phyloP scores from a whole-genome alignment of 495 filamentous ascomycete genomes.

The Aspergillus indologenus region DNA sequence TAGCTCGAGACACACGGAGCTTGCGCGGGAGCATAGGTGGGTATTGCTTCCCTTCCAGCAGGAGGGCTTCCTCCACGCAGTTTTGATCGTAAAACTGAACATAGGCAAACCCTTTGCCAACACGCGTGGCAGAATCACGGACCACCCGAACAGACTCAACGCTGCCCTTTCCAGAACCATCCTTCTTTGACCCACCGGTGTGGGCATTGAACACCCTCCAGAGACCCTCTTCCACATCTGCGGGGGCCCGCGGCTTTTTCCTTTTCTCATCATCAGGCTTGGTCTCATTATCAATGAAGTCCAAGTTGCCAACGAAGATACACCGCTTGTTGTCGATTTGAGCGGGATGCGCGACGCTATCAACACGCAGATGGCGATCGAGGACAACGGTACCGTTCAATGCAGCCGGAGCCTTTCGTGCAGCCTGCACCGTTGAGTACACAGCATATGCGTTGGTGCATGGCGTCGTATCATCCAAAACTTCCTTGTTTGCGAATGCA shows the following conservation, averaged over 20 bases:
- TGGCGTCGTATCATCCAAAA: conserved; percentile 84
- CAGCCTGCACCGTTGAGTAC: conserved; percentile 68
- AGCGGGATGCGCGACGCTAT: conserved; percentile 83
- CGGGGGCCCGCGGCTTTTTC: conserved; percentile 65
- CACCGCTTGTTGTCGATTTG: conserved; percentile 80
- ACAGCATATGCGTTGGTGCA: conserved; percentile 94
- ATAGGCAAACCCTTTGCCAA: conserved; percentile 97
- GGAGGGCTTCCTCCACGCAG: conserved; percentile 80
- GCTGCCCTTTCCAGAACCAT: conserved; percentile 55
- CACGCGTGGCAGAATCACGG: conserved; percentile 80
- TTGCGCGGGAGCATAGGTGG: conserved; percentile 86
- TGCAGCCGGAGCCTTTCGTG: conserved; percentile 67
- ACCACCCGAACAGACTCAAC: conserved; percentile 95
- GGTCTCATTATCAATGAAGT: conserved; percentile 86
- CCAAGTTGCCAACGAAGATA: conserved; percentile 94
- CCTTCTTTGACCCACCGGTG: conserved; percentile 43
- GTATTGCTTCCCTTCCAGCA: conserved; percentile 85
- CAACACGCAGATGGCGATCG: conserved; percentile 85
- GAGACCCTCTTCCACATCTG: conserved; percentile 91
- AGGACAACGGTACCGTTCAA: conserved; percentile 84
- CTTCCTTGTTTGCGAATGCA: conserved; percentile 74
- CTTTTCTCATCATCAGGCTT: conserved; percentile 52
- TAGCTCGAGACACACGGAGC: conserved; percentile 81
- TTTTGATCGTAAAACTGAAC: conserved; percentile 93
- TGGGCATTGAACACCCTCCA: conserved; percentile 75